Conservation (phyloP, 2,329 filamentous ascomycete genomes). For the Cadophora sp. region DNA sequence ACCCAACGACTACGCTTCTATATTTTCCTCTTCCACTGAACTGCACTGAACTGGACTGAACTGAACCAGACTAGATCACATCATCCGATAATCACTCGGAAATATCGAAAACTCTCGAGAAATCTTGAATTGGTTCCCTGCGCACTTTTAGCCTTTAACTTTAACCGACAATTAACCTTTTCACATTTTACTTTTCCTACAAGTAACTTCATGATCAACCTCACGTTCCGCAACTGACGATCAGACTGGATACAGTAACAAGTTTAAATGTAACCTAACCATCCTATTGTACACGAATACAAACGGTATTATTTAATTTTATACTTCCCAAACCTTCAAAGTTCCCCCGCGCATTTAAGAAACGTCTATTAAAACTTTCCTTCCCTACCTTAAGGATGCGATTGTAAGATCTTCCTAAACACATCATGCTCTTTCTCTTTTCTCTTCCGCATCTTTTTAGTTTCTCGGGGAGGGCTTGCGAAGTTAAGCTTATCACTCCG, state of each 20-base stretch:
- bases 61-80: neutral
- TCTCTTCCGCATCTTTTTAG: neutral
- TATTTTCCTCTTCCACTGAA: too few relatives aligned
- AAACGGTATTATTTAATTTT: too few relatives aligned
- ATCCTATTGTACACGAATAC: neutral
- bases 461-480: slow-evolving; percentile 2
- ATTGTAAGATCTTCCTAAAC: slow-evolving; percentile 5
- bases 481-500: slow-evolving; percentile 23
- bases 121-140: neutral
- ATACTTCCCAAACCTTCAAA: too few relatives aligned
- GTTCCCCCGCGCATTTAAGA: too few relatives aligned
- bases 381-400: neutral
- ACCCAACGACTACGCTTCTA: too few relatives aligned
- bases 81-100: neutral
- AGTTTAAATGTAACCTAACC: neutral
- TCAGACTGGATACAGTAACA: neutral
- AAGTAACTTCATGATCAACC: neutral
- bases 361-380: too few relatives aligned
- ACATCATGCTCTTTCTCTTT: slow-evolving; percentile 18
- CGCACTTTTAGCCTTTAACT: neutral
- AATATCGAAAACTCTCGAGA: neutral
- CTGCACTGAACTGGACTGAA: too few relatives aligned
- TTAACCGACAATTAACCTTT: neutral
- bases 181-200: slow-evolving; percentile 2
- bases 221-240: neutral